These are phyloP conservation scores for Gliomastix tumulicola DNA, from an alignment of 2,329 filamentous ascomycete genomes.

Conservation along the genomic window DNA sequence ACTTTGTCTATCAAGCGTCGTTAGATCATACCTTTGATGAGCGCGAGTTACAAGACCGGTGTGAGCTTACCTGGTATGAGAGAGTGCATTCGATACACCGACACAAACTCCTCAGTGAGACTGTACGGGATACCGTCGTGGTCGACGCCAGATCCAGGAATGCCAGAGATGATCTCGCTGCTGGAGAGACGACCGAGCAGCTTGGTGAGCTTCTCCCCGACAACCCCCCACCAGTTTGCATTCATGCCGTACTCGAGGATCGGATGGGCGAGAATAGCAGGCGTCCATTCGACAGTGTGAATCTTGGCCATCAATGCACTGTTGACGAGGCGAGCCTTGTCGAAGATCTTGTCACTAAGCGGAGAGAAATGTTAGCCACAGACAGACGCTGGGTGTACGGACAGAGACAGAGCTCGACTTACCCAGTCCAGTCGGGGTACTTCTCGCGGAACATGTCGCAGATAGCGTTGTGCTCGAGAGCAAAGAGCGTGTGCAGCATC, in stretches of 20 bases:
- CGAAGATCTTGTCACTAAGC: conserved; percentile 30
- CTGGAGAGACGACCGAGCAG: conserved; percentile 27
- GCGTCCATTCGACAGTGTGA: conserved; percentile 41
- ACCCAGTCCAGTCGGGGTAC: conserved; percentile 18
- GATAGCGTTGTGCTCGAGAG: conserved; percentile 36
- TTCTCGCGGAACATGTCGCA: conserved; percentile 25
- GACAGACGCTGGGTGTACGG: neutral
- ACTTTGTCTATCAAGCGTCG: conserved; percentile 9
- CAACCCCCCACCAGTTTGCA: conserved; percentile 37
- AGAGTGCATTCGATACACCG: conserved; percentile 33
- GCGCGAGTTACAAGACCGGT: neutral
- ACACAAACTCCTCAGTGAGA: conserved; percentile 35
- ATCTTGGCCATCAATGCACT: conserved; percentile 41
- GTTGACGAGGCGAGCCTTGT: conserved; percentile 36
- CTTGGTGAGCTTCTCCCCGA: conserved; percentile 26
- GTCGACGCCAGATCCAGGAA: conserved; percentile 15
- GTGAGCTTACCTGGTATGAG: conserved; percentile 21
- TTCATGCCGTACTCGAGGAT: conserved; percentile 32
- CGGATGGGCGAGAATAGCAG: conserved; percentile 36
- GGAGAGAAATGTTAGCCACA: conserved; percentile 13
- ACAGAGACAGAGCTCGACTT: neutral
- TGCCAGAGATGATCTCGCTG: conserved; percentile 8
- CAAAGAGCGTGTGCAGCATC: conserved; percentile 36
- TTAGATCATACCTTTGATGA: neutral
- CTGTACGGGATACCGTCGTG: conserved; percentile 29